Percentiles rank a stretch among this genome's conserved stretches.
These are phyloP conservation scores for Fusarium acutatum DNA, from an alignment of 2,329 filamentous ascomycete genomes.

Conservation along the genomic window DNA sequence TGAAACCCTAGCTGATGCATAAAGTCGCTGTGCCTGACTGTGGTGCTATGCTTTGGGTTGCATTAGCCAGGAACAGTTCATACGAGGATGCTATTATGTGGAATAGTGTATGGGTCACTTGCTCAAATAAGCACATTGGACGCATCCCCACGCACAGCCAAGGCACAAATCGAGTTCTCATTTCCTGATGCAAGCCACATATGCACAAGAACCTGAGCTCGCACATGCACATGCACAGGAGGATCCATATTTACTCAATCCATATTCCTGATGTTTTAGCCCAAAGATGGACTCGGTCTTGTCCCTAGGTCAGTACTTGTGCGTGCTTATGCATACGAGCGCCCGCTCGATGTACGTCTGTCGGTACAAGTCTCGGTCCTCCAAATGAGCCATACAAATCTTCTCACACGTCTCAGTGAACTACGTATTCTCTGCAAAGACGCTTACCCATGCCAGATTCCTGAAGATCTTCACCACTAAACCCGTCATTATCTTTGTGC, in stretches of 20 bases:
- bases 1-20: conserved; percentile 50
- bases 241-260: conserved; percentile 5
- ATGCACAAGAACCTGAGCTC: conserved; percentile 30
- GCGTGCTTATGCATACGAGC: conserved; percentile 18
- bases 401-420: neutral
- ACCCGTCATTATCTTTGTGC: conserved; percentile 9
- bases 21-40: conserved; percentile 35
- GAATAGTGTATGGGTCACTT: conserved; percentile 25
- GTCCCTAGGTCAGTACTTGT: conserved; percentile 18
- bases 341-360: conserved; percentile 15
- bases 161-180: conserved; percentile 41
- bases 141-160: conserved; percentile 32
- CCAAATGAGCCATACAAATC: neutral
- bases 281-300: conserved; percentile 1
- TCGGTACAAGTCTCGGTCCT: neutral
- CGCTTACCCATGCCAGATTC: conserved; percentile 6
- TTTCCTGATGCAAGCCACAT: conserved; percentile 41
- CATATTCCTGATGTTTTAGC: conserved; percentile 12
- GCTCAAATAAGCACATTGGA: conserved; percentile 13
- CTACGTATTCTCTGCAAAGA: neutral
- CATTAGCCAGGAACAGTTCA: conserved; percentile 44
- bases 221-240: conserved; percentile 19
- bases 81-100: conserved; percentile 13
- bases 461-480: conserved; percentile 28
- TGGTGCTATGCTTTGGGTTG: conserved; percentile 39